Percentiles rank a stretch among this genome's conserved stretches.
Evolutionary conservation across 2,329 filamentous ascomycete genomes (phyloP).

Genomic region (Ploettnerulaceae sp.): DNA sequence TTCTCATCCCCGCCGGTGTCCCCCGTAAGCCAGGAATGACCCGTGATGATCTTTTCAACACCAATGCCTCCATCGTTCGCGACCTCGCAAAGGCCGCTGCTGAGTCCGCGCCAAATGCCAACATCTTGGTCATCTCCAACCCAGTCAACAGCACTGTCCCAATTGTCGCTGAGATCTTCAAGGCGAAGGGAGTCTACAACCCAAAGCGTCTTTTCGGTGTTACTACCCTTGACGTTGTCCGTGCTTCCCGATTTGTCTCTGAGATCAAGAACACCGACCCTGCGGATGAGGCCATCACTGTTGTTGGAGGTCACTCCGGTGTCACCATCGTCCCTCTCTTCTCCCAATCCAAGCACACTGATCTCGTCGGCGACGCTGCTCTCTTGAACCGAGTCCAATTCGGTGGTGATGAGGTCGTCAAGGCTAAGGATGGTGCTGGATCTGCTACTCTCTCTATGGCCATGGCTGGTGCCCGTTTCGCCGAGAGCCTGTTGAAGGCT

Average conservation of each 20-base stretch:
- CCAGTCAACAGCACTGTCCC: conserved; percentile 99
- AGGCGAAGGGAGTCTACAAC: conserved; percentile 93
- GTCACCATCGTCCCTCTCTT: conserved; percentile 98
- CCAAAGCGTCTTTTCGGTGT: conserved; percentile 99
- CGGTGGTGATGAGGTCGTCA: conserved; percentile 97
- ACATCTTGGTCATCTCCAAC: conserved; percentile 97
- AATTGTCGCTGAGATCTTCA: conserved; percentile 96
- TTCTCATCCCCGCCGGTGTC: conserved; percentile 96
- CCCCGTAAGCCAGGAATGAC: conserved; percentile 96
- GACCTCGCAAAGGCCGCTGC: conserved; percentile 95
- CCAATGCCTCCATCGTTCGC: conserved; percentile 98
- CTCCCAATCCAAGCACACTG: conserved; percentile 84
- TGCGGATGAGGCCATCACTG: conserved; percentile 87
- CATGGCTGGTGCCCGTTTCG: conserved; percentile 79
- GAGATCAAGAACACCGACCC: conserved; percentile 90
- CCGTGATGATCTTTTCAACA: conserved; percentile 99
- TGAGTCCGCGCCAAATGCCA: conserved; percentile 83
- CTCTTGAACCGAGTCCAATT: conserved; percentile 92
- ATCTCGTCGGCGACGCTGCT: conserved; percentile 70
- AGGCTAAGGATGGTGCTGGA: conserved; percentile 97
- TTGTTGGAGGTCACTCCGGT: conserved; percentile 94
- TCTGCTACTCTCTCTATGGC: conserved; percentile 99
- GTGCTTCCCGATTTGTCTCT: conserved; percentile 94
- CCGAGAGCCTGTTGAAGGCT: conserved; percentile 90
- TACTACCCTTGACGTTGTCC: conserved; percentile 97